These are phyloP conservation scores for Gaeumannomyces tritici DNA, from an alignment of 2,329 filamentous ascomycete genomes.

Conservation along the genomic window DNA sequence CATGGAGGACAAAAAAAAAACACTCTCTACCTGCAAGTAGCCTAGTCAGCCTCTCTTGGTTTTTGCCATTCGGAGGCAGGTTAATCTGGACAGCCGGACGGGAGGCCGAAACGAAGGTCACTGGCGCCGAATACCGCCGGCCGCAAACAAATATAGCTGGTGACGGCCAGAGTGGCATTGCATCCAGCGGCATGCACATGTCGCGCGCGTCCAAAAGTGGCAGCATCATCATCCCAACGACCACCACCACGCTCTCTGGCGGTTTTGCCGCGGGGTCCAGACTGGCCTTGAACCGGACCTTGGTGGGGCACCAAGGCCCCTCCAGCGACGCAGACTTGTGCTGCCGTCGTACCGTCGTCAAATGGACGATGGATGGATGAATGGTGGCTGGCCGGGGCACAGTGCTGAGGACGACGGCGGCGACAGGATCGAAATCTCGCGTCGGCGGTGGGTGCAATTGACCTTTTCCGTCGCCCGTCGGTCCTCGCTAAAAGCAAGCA, in stretches of 20 bases:
- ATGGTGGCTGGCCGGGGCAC: background rate
- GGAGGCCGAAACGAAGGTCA: background rate
- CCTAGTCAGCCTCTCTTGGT: background rate
- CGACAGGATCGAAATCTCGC: background rate
- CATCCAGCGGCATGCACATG: background rate
- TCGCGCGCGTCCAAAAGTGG: background rate
- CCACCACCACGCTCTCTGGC: background rate
- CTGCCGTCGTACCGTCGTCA: no score
- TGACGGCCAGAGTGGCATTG: background rate
- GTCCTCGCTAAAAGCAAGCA: background rate
- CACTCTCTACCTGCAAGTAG: background rate
- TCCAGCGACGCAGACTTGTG: no score
- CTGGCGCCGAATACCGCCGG: no score
- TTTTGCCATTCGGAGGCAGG: background rate
- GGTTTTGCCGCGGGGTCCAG: background rate
- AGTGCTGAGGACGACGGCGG: background rate
- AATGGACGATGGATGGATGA: no score
- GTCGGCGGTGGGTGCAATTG: background rate
- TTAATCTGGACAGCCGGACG: background rate
- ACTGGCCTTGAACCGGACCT: background rate
- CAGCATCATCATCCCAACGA: background rate
- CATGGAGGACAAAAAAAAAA: no score
- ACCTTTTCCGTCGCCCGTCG: background rate
- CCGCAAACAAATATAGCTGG: background rate
- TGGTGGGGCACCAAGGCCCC: background rate